phyloP scores from a whole-genome alignment of 805 yeast genomes.

The Saccharomycopsis sp. region DNA sequence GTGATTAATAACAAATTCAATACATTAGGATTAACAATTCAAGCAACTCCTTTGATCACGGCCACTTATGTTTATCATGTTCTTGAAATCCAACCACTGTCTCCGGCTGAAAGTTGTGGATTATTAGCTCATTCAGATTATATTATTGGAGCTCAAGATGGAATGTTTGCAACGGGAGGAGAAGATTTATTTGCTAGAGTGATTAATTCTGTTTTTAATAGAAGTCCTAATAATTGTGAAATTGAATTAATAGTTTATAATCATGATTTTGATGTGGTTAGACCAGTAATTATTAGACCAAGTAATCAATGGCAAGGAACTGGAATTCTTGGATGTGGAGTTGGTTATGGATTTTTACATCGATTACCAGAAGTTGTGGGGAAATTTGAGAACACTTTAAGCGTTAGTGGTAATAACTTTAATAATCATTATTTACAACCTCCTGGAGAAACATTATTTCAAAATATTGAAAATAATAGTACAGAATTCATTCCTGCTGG shows the following conservation, averaged over 20 bases:
- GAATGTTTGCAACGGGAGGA: conserved; percentile 78
- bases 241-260: conserved; percentile 69
- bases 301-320: conserved; percentile 70
- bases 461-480: conserved; percentile 7
- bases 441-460: conserved; percentile 14
- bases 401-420: conserved; percentile 17
- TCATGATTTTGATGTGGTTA: conserved; percentile 71
- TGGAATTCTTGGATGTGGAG: conserved; percentile 87
- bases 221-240: conserved; percentile 26
- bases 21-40: conserved; percentile 56
- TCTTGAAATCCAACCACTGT: conserved; percentile 54
- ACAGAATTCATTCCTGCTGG: conserved; percentile 13
- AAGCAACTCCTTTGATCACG: conserved; percentile 65
- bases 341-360: conserved; percentile 87
- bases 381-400: conserved; percentile 21
- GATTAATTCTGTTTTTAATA: conserved; percentile 41
- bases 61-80: conserved; percentile 86
- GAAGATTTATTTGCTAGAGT: conserved; percentile 67
- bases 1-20: conserved; percentile 31
- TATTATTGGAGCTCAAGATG: conserved; percentile 81
- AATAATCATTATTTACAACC: conserved; percentile 20
- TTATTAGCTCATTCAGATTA: conserved; percentile 80
- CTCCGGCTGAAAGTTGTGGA: conserved; percentile 81
- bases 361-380: conserved; percentile 61
- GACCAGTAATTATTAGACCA: conserved; percentile 79